Percentiles rank a stretch among this genome's conserved stretches.
Evolutionary conservation across 1,284 basidiomycete genomes (phyloP).

Genomic region (Inonotus obliquus): DNA sequence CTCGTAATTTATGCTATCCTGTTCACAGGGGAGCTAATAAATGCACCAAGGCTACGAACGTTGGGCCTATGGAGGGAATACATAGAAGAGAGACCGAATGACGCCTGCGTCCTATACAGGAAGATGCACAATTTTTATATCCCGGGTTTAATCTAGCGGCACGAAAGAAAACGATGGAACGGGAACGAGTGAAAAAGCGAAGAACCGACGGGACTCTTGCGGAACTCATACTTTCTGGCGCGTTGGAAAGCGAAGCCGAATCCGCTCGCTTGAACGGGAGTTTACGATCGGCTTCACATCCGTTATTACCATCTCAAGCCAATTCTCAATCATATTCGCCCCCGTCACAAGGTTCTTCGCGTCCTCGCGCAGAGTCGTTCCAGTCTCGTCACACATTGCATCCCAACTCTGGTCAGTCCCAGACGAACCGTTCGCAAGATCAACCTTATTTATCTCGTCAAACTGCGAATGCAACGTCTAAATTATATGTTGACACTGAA

Average conservation of each 20-base stretch:
- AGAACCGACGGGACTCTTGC: conserved; percentile 31
- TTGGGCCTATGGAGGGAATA: no score
- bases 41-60: no score
- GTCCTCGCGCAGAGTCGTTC: background rate
- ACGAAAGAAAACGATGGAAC: conserved; percentile 3
- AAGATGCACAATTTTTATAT: no score
- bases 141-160: no score
- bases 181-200: conserved; percentile 14
- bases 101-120: no score
- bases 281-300: background rate
- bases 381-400: background rate
- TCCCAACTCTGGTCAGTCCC: background rate
- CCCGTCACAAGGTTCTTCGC: background rate
- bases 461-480: background rate
- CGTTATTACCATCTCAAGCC: background rate
- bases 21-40: no score
- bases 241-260: conserved; percentile 26
- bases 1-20: no score
- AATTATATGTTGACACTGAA: background rate
- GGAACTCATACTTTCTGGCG: conserved; percentile 34
- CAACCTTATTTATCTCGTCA: no score
- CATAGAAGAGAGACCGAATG: no score
- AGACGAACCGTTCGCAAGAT: background rate
- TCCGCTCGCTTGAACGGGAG: background rate
- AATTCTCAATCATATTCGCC: background rate